These are phyloP conservation scores for Daedaleopsis sinensis DNA, from an alignment of 768 basidiomycete species.

Conservation along the genomic window DNA sequence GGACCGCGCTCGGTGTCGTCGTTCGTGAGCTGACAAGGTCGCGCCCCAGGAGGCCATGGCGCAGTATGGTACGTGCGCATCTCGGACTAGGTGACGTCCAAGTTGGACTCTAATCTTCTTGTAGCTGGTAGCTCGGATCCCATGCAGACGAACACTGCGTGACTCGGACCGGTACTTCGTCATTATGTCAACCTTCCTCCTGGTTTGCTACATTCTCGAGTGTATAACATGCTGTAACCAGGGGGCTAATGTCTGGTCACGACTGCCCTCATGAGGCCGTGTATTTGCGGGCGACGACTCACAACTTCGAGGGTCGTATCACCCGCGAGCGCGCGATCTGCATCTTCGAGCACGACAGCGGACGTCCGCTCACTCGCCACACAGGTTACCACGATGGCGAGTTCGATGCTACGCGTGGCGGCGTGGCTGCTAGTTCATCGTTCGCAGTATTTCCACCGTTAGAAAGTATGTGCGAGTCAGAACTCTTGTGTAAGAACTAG, in stretches of 20 bases:
- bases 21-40: no score
- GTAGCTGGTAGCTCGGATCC: constrained; percentile 65
- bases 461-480: constrained; percentile 53
- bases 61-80: constrained; percentile 47
- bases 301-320: constrained; percentile 46
- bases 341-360: constrained; percentile 64
- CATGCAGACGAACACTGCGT: constrained; percentile 60
- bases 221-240: not conserved
- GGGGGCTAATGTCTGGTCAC: constrained; percentile 56
- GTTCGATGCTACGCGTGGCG: constrained; percentile 63
- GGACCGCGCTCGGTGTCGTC: no score
- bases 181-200: constrained; percentile 37
- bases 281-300: constrained; percentile 60
- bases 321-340: constrained; percentile 60
- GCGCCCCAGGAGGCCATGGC: constrained; percentile 65
- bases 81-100: not conserved
- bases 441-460: constrained; percentile 60
- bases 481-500: not conserved
- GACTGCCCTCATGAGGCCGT: constrained; percentile 67
- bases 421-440: constrained; percentile 59
- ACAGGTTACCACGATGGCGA: constrained; percentile 55
- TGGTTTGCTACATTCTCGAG: no score
- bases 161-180: constrained; percentile 67
- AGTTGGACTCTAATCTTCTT: not conserved
- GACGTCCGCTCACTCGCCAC: constrained; percentile 60